phyloP scores from a whole-genome alignment of 225 moss, liverwort and hornwort species.

The Takakia lepidozioides region DNA sequence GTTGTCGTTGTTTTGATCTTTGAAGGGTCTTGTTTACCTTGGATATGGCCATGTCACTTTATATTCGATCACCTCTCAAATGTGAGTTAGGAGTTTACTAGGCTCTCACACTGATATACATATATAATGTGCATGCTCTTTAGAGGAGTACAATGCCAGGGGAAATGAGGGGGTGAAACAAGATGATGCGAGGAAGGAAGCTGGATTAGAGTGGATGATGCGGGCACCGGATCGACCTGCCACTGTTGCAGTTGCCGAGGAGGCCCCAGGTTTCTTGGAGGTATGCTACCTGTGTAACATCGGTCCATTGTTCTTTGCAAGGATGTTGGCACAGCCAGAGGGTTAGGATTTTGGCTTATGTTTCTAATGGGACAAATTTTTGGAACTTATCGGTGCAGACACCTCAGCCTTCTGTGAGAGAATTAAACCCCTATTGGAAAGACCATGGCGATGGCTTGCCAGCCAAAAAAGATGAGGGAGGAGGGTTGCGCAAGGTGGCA shows the following conservation, averaged over 20 bases:
- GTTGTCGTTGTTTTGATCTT: neutral
- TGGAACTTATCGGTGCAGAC: conserved; percentile 24
- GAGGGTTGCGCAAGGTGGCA: conserved; percentile 30
- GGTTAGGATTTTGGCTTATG: conserved; percentile 2
- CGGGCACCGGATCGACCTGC: conserved; percentile 70
- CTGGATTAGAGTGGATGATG: conserved; percentile 84
- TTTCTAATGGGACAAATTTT: neutral
- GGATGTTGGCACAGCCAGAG: conserved; percentile 3
- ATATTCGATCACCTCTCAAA: neutral
- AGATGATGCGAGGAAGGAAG: conserved; percentile 59
- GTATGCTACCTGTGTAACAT: no score
- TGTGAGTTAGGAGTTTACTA: neutral
- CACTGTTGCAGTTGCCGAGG: conserved; percentile 21
- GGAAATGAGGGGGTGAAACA: conserved; percentile 20
- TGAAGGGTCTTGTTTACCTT: neutral
- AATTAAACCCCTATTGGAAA: conserved; percentile 76
- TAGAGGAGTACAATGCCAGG: conserved; percentile 39
- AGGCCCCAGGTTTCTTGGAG: no score
- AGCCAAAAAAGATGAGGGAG: conserved; percentile 22
- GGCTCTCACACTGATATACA: neutral
- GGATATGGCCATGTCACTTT: neutral
- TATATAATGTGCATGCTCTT: conserved; percentile 3
- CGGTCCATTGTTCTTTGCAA: conserved; percentile 29
- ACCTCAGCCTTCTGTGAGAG: conserved; percentile 48
- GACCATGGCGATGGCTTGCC: conserved; percentile 38